Conservation (phyloP, 768 basidiomycete genomes). For the Boletus barrowsii region DNA sequence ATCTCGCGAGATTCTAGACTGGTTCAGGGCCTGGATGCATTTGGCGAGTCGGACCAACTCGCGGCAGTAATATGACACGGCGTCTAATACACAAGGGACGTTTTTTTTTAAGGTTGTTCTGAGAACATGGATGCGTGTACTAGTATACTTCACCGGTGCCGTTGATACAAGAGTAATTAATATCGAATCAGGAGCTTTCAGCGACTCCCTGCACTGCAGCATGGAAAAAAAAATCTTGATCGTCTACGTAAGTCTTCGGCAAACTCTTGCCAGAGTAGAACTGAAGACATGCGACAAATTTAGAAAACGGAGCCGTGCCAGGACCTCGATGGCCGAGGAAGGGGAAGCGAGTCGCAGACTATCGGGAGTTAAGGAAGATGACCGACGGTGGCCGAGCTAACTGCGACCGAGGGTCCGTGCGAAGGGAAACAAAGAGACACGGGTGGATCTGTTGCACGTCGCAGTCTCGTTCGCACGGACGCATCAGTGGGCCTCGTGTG, state of each 20-base stretch:
- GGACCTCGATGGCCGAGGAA: too few species aligned
- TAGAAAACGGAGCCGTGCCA: not conserved
- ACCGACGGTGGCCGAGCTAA: too few species aligned
- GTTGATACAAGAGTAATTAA: too few species aligned
- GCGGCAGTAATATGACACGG: too few species aligned
- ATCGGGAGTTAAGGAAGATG: too few species aligned
- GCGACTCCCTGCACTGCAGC: not conserved
- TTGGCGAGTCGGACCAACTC: conserved; percentile 8
- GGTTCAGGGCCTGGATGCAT: not conserved
- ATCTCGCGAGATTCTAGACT: conserved; percentile 9
- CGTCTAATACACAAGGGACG: too few species aligned
- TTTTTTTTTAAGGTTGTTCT: not conserved
- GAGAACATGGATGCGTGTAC: not conserved
- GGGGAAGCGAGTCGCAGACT: too few species aligned
- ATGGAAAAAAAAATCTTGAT: not conserved
- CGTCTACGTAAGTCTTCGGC: conserved; percentile 14
- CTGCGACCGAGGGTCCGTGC: too few species aligned
- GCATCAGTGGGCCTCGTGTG: conserved; percentile 2
- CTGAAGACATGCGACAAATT: not conserved
- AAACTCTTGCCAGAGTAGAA: not conserved
- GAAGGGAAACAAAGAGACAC: too few species aligned
- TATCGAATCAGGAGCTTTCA: too few species aligned
- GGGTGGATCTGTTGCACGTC: too few species aligned
- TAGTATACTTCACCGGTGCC: too few species aligned
- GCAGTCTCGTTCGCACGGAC: not conserved